A percentile compares a stretch with the other conserved stretches of the same genome.
Conservation (phyloP, 2,329 filamentous ascomycete genomes). For the Diaporthe velutina region DNA sequence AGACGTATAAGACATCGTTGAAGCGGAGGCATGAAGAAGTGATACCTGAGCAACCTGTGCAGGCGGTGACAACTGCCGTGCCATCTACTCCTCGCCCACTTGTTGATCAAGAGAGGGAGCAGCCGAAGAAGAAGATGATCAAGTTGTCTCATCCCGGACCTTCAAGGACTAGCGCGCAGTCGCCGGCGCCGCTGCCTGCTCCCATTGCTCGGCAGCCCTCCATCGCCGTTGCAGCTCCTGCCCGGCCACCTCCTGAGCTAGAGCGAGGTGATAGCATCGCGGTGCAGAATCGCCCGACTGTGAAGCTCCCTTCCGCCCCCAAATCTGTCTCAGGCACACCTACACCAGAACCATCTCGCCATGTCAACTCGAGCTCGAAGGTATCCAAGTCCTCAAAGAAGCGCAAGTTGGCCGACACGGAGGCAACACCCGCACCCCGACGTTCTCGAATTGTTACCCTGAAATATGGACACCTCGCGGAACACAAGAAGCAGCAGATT, state of each 20-base stretch:
- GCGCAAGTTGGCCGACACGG: conserved; percentile 37
- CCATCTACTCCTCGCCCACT: background rate
- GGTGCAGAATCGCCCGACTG: conserved; percentile 34
- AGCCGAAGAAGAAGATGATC: conserved; percentile 50
- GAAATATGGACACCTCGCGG: conserved; percentile 27
- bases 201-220: conserved; percentile 33
- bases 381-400: conserved; percentile 36
- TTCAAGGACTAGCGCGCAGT: conserved; percentile 20
- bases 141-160: conserved; percentile 40
- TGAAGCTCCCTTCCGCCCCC: conserved; percentile 24
- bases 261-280: conserved; percentile 38
- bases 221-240: conserved; percentile 36
- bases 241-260: conserved; percentile 12
- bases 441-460: conserved; percentile 26
- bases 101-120: conserved; percentile 42
- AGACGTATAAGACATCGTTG: conserved; percentile 39
- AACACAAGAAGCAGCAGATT: conserved; percentile 24
- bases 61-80: background rate
- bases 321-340: conserved; percentile 21
- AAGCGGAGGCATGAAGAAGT: conserved; percentile 63
- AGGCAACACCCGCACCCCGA: conserved; percentile 21
- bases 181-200: conserved; percentile 26
- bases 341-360: conserved; percentile 27
- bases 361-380: conserved; percentile 17
- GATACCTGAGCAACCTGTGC: conserved; percentile 39